Base-by-base conservation (phyloP, 1,139 yeast species). In the Protomyces arabidopsidicola region DNA sequence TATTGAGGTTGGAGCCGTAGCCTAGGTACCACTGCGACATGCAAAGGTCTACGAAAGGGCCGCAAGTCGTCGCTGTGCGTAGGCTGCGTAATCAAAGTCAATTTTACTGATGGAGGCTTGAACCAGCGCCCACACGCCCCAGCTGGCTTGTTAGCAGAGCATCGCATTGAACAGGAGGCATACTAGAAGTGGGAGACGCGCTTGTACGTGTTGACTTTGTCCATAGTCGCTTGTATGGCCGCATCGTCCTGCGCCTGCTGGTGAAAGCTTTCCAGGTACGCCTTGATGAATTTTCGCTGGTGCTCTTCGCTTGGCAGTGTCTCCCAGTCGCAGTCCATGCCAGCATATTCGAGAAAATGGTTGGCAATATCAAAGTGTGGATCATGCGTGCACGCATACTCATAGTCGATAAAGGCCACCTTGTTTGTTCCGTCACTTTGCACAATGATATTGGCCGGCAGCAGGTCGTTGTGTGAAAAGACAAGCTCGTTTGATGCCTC, bases 291-390 rank as follows among this genome's bases (percentile, higher is more conserved):
- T 22, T 22, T 34, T 9, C 22, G 24, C 45, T 61, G 65, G 12
- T 36, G 18, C 2, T 22, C 53, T 27, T 31, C 52, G 2, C 35
- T 38, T 14, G 65, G 65, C 27, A 61, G 27, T 2, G 53, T 53
- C 4, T 31, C 38, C 60, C 56, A 78, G 68, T 84, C 83, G 73
- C 95, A 88, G 67, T 85, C 84, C 70, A 86, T 87, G 0, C 95
- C 95, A 72, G 88, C 95, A 93, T 93, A 88, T 74, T 88, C 95
- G 72, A 87, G 86, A 69, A 88, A 84, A 74, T 88, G 95, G 72
- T 88, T 88, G n/a, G 95, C 90, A 24, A 88, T 83, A 72, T 88
- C 95, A 72, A 87, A 88, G 0, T 89, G 93, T 65, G 93, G 75
- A 1, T 95, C 91, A 1, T 90, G 89, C 2, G 88, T 88, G 70